These are phyloP conservation scores for Styphnolobium japonicum DNA, from an alignment of 306 rosid genomes.

Conservation along the genomic window DNA sequence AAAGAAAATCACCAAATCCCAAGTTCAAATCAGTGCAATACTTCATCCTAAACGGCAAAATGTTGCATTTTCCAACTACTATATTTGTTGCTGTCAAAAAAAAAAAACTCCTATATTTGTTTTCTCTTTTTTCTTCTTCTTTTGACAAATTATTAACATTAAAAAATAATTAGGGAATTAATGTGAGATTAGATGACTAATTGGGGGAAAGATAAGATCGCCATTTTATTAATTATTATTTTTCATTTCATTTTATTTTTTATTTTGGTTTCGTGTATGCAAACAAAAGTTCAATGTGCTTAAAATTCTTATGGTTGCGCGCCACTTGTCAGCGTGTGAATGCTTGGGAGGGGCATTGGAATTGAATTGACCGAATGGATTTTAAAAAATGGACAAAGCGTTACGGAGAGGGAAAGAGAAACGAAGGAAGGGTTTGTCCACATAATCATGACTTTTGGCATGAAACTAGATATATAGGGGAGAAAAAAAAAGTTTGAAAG, in stretches of 20 bases:
- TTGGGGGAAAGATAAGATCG: background rate
- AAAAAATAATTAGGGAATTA: background rate
- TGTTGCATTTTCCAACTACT: background rate
- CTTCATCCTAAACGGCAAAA: slow-evolving; percentile 13
- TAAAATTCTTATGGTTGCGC: background rate
- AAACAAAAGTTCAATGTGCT: background rate
- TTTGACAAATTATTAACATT: background rate
- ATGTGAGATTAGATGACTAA: background rate
- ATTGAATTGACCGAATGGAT: slow-evolving; percentile 20
- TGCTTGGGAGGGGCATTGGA: background rate
- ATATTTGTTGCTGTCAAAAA: too few species aligned
- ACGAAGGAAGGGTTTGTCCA: slow-evolving; percentile 25
- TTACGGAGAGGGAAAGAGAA: slow-evolving; percentile 39
- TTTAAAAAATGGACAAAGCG: slow-evolving; percentile 23
- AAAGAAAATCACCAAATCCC: background rate
- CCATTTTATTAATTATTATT: background rate
- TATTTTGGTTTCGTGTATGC: slow-evolving; percentile 8
- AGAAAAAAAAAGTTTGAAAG: background rate
- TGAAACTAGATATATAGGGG: background rate
- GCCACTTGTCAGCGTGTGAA: slow-evolving; percentile 22
- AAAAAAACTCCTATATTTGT: too few species aligned
- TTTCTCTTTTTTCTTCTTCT: background rate
- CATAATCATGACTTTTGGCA: slow-evolving; percentile 36
- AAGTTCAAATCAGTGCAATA: background rate
- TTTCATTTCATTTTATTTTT: background rate